These are phyloP conservation scores for Acorus gramineus DNA, from an alignment of 106 monocot genomes.

Conservation along the genomic window DNA sequence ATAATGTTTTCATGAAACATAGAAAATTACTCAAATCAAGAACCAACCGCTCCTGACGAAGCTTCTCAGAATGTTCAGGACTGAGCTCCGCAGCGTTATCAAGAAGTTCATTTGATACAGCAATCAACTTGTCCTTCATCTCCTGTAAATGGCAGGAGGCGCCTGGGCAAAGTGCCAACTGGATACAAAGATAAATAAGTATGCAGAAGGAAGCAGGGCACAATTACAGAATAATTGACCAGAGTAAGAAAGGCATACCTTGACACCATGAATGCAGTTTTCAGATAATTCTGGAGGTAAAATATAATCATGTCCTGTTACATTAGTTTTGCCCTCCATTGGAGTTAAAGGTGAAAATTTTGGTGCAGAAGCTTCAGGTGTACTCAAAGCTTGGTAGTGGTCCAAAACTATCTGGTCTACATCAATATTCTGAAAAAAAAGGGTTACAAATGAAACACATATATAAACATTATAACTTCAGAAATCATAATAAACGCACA, in stretches of 20 bases:
- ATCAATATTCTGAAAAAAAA: conserved; percentile 68
- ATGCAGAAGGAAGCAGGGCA: neutral
- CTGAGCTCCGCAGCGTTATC: conserved; percentile 62
- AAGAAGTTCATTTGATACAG: conserved; percentile 85
- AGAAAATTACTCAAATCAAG: neutral
- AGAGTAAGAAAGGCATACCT: conserved; percentile 32
- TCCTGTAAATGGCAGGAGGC: conserved; percentile 65
- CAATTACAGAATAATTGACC: neutral
- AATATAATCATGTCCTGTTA: conserved; percentile 12
- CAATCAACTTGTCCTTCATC: conserved; percentile 77
- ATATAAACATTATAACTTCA: neutral
- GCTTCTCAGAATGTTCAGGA: conserved; percentile 39
- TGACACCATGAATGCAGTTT: conserved; percentile 54
- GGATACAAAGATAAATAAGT: conserved; percentile 2
- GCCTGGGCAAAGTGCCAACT: conserved; percentile 84
- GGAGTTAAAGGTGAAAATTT: conserved; percentile 38
- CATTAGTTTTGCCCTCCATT: conserved; percentile 6
- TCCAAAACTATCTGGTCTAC: conserved; percentile 86
- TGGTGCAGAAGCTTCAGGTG: conserved; percentile 41
- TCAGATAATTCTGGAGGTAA: conserved; percentile 51
- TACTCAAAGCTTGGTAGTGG: conserved; percentile 61
- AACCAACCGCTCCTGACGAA: conserved; percentile 65
- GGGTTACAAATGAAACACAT: neutral
- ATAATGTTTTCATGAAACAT: no score
- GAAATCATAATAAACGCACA: neutral